Base-by-base conservation (phyloP, 345 rosid species). In the Turritis glabra region DNA sequence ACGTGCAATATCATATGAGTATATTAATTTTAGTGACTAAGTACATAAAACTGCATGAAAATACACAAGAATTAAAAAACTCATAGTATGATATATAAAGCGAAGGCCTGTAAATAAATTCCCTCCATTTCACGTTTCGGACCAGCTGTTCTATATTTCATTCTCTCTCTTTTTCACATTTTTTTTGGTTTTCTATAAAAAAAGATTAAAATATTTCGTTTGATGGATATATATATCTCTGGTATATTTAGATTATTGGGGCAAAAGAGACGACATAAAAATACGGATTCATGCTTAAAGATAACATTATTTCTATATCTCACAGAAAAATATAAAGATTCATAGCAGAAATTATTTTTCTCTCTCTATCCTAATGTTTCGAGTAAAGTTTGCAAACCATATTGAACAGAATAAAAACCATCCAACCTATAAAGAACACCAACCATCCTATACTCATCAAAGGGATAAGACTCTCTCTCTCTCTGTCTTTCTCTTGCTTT, bases 361-460 rank as follows among this genome's bases (percentile, higher is more conserved):
- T 46, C 70, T 69, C 57, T 64, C 40, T 57, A 25, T 65, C 40
- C 43, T 33, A 65, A 57, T 77, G 77, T 48, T 48, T 56, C 27
- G 47, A 71, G 72, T 38, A 71, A 77, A 77, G 72, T 64, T 77
- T 43, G 23, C 19, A 48, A 17, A 57, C 56, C 50, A 63, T 65
- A 25, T 51, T 57, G 37, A 65, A 72, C 69, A 23, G 73, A 77
- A 77, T 71, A 72, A 71, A 77, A 72, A 30, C 63, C 41, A 65
- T 77, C 19, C 63, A 72, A 65, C 80, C 55, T 71, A 64, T 77
- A 77, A 71, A 77, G 73, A 71, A 58, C 77, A 71, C 77, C 63
- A 71, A 77, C 68, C 77, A 71, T 57, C 63, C 33, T 71, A 72
- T n/a, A 71, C 76, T 64, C 73, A 48, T 56, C 67, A 77, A 77